Conservation (phyloP, 805 yeast species). For the Candida berthetii region DNA sequence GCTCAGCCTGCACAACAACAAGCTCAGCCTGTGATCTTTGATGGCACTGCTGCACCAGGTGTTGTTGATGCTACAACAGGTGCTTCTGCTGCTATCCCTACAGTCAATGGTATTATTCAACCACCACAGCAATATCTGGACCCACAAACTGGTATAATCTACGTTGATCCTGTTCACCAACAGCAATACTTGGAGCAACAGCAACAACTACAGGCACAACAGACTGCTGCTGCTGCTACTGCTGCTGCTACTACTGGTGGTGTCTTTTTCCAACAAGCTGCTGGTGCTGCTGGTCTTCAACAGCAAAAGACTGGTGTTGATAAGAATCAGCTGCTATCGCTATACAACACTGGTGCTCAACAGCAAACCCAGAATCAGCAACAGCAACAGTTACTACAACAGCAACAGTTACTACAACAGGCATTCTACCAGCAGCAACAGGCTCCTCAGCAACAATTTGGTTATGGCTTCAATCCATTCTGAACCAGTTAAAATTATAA, state of each 20-base stretch:
- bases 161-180: slow-evolving; percentile 65
- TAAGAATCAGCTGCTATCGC: slow-evolving; percentile 13
- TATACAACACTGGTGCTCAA: slow-evolving; percentile 37
- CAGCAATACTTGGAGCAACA: slow-evolving; percentile 20
- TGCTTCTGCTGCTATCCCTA: slow-evolving; percentile 11
- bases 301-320: slow-evolving; percentile 9
- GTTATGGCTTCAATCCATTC: background rate
- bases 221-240: too few species aligned
- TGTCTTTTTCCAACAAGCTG: background rate
- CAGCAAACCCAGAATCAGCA: slow-evolving; percentile 24
- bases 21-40: slow-evolving; percentile 28
- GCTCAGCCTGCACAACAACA: slow-evolving; percentile 20
- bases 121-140: slow-evolving; percentile 66
- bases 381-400: slow-evolving; percentile 2
- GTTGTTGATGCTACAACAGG: slow-evolving; percentile 24
- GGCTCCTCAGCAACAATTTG: slow-evolving; percentile 1
- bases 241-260: too few species aligned
- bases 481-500: background rate
- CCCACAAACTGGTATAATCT: slow-evolving; percentile 63
- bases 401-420: slow-evolving; percentile 6
- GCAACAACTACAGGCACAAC: slow-evolving; percentile 7
- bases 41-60: slow-evolving; percentile 20
- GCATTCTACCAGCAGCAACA: background rate
- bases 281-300: background rate
- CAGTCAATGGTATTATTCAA: slow-evolving; percentile 24